Evolutionary conservation across 345 rosid genomes (phyloP).

Genomic region (Physaria fendleri): DNA sequence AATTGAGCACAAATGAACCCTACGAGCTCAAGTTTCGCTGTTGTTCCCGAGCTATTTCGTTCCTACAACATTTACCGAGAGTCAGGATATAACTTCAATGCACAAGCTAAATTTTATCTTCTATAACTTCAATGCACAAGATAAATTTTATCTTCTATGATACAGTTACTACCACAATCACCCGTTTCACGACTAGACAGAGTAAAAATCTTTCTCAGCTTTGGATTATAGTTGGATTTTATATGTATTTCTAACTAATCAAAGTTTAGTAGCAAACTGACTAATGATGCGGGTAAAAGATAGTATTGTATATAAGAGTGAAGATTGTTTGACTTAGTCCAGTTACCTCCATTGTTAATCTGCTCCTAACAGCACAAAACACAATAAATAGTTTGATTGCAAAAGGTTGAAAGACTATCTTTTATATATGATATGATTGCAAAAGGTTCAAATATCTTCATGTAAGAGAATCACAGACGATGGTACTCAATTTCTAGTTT

Average conservation of each 20-base stretch:
- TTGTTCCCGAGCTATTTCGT: conserved; percentile 27
- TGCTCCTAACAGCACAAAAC: conserved; percentile 31
- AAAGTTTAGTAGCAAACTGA: background rate
- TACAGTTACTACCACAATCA: background rate
- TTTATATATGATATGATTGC: too few relatives aligned
- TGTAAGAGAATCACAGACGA: background rate
- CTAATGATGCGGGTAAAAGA: background rate
- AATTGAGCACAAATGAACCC: conserved; percentile 33
- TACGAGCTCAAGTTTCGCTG: conserved; percentile 29
- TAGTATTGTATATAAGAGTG: background rate
- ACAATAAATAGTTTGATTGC: too few relatives aligned
- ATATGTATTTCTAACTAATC: background rate
- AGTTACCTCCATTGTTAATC: conserved; percentile 39
- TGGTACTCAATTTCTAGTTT: background rate
- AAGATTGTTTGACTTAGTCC: background rate
- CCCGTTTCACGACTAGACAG: background rate
- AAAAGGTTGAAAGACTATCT: too few relatives aligned
- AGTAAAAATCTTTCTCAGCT: background rate
- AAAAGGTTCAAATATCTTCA: conserved; percentile 4
- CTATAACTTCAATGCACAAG: background rate
- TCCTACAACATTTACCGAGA: conserved; percentile 7
- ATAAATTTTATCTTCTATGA: background rate
- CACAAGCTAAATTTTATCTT: background rate
- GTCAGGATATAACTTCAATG: background rate
- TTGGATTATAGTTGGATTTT: background rate